Conservation (phyloP, 495 filamentous ascomycete species). For the Hypoxylon lenormandii region DNA sequence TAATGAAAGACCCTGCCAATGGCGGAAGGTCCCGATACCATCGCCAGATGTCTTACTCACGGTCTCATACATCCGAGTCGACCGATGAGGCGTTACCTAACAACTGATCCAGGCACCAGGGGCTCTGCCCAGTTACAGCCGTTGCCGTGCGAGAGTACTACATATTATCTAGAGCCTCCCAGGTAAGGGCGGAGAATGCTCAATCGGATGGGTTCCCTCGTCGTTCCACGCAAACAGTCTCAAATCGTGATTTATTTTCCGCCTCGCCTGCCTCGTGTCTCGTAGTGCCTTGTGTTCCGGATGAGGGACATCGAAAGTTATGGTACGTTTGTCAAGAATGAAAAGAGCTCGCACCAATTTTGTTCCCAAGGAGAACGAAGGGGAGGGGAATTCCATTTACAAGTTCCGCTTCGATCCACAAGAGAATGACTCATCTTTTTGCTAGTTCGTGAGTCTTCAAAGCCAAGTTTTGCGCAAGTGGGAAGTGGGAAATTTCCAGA, state of each 20-base stretch:
- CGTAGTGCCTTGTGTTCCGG: slow-evolving; percentile 30
- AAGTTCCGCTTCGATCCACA: slow-evolving; percentile 33
- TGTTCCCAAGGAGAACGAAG: slow-evolving; percentile 7
- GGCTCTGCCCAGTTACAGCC: slow-evolving; percentile 30
- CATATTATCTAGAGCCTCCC: slow-evolving; percentile 25
- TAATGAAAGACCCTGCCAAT: slow-evolving; percentile 40
- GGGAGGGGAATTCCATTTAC: slow-evolving; percentile 10
- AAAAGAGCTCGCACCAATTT: slow-evolving; percentile 7
- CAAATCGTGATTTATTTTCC: slow-evolving; percentile 48
- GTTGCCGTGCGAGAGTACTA: slow-evolving; percentile 38
- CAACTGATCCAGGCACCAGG: slow-evolving; percentile 32
- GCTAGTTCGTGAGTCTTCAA: slow-evolving; percentile 29
- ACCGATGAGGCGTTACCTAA: slow-evolving; percentile 38
- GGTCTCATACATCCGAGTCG: slow-evolving; percentile 38
- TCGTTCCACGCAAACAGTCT: slow-evolving; percentile 46
- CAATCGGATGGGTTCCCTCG: slow-evolving; percentile 42
- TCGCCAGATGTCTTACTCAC: slow-evolving; percentile 40
- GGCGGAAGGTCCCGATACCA: slow-evolving; percentile 49
- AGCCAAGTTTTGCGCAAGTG: slow-evolving; percentile 25
- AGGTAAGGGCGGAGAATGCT: slow-evolving; percentile 25
- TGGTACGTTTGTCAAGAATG: slow-evolving; percentile 5
- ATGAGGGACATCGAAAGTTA: slow-evolving; percentile 15
- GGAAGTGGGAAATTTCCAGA: slow-evolving; percentile 40
- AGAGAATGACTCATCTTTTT: slow-evolving; percentile 32
- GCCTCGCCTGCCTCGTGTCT: slow-evolving; percentile 23